phyloP scores from a whole-genome alignment of 768 basidiomycete genomes.

The Grammothele lineata region DNA sequence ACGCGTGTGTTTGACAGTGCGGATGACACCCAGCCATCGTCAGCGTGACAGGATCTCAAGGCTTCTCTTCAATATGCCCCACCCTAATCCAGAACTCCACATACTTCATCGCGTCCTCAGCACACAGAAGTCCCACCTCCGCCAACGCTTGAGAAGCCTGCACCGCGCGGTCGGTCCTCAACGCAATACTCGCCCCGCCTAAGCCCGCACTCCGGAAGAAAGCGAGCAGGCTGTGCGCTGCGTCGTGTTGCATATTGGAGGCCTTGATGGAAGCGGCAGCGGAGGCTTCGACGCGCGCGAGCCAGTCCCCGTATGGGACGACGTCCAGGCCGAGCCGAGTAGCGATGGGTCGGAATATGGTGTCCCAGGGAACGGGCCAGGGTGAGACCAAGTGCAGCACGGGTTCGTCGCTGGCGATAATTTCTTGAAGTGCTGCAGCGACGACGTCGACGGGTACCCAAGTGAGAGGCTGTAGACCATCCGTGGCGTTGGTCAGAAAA shows the following conservation, averaged over 20 bases:
- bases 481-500: too few species aligned
- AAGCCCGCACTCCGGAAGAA: conserved; percentile 14
- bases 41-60: too few species aligned
- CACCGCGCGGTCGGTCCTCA: conserved; percentile 12
- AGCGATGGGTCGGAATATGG: conserved; percentile 25
- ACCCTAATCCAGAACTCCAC: conserved; percentile 13
- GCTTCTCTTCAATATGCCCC: too few species aligned
- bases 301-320: conserved; percentile 33
- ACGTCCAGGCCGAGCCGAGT: conserved; percentile 22
- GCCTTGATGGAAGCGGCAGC: background rate
- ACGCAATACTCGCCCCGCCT: conserved; percentile 9
- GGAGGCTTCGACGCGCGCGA: conserved; percentile 19
- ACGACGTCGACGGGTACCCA: conserved; percentile 42
- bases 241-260: conserved; percentile 8
- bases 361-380: conserved; percentile 29
- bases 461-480: conserved; percentile 28
- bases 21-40: too few species aligned
- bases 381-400: conserved; percentile 39
- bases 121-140: conserved; percentile 8
- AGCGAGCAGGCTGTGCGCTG: conserved; percentile 12
- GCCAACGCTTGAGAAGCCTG: conserved; percentile 9
- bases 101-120: conserved; percentile 14
- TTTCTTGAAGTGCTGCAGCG: conserved; percentile 29
- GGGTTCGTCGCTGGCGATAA: conserved; percentile 17
- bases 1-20: too few species aligned